Base-by-base conservation (phyloP, 106 monocot genomes). In the Hemerocallis citrina region DNA sequence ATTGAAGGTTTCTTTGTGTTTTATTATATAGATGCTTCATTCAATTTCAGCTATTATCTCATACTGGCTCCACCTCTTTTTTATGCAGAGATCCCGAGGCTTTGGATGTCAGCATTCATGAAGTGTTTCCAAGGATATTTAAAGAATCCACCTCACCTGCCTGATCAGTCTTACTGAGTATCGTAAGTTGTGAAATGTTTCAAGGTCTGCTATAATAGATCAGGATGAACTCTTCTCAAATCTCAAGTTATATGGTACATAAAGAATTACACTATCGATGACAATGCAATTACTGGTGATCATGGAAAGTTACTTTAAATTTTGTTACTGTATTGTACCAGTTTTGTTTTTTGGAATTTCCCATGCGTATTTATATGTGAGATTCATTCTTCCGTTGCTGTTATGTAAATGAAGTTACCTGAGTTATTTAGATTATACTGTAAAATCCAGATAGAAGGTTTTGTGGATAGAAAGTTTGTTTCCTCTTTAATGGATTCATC, bases 61-160 rank as follows among this genome's bases (percentile, higher is more conserved):
- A 36, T 32, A 0, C 0, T 19, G 19, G 22, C 10, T 29, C 39
- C 13, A 17, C 25, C 35, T 38, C 31, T 21, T 2, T 4, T 44
- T 69, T 9, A 54, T 66, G 31, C 64, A 85, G 89, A 78, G 83
- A 89, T 61, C 89, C 85, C 3, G 85, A 89, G 63, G 57, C n/a
- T 29, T 68, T 94, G 77, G 93, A 94, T 80, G 76, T 89, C 40
- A 65, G 25, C 64, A 77, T 62, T 57, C 89, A 94, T 70, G 89
- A 94, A 76, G 59, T 89, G 60, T 64, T 94, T 73, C 85, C 89
- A 39, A 74, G 85, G 22, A 52, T 94, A 41, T 89, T 86, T 61
- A 83, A 75, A 38, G 85, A 83, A 27, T 13, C 55, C 16, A 19
- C 30, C 51, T 65, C 49, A n/a, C 52, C 33, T 23, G 34, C 27